Evolutionary conservation across 2,329 filamentous ascomycete genomes (phyloP), one percentile per base, ranked within the genome.

Genomic region (Aureobasidium namibiae): DNA sequence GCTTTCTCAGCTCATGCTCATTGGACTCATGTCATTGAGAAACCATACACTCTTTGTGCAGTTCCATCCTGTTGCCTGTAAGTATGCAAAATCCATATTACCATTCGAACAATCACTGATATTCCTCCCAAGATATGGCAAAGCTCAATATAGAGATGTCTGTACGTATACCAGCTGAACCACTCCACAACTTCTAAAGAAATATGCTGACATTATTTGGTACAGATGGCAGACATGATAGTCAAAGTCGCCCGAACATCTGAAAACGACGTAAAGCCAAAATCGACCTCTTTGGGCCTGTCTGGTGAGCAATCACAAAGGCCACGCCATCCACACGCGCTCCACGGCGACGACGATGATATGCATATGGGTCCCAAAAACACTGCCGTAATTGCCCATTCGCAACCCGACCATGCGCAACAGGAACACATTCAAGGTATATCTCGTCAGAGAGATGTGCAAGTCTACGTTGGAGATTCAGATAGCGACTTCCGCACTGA

Each of bases 91-190:
- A 23, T 6, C 11, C 4, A 9, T n/a, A 6, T 11, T 9, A 1
- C 29, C n/a, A 11, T 11, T 23, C 2, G 8, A 10, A 7, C 38
- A 3, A 31, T 18, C 8, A 21, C 50, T 53, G 7, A 54, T 8
- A 6, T 33, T 31, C n/a, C 11, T 23, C 13, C 11, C 6, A 13
- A 56, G 39, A 77, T 63, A 67, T 78, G 21, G 68, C 77, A 61
- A 80, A 80, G 62, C 69, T 80, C 38, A 74, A 78, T 63, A 79
- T 81, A 65, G 78, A 80, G 64, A 77, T 80, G 73, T 75, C 23
- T 21, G 49, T 53, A 41, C 11, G 36, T 29, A 38, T 5, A 38
- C 18, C 29, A 46, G n/a, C 18, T 29, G 2, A 23, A n/a, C 11
- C 10, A 10, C 10, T 6, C 29, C 29, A 31, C 29, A 31, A n/a